These are phyloP conservation scores for Arabis hirsuta DNA, from an alignment of 345 rosid genomes.

Conservation along the genomic window DNA sequence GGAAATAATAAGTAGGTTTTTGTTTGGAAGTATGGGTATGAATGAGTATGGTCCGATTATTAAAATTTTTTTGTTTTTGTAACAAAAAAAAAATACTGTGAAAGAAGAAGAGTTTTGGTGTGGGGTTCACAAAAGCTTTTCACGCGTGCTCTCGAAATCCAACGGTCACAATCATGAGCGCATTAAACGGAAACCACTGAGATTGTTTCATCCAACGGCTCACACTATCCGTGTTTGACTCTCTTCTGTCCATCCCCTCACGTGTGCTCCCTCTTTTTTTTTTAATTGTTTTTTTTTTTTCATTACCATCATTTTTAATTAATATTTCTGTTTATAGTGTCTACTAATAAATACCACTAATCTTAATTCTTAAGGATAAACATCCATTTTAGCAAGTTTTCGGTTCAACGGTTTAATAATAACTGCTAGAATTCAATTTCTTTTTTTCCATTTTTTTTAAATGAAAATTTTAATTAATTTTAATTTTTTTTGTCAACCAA, in stretches of 20 bases:
- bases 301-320: constrained; percentile 25
- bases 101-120: constrained; percentile 19
- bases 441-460: no score
- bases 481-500: no score
- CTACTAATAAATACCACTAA: no score
- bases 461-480: no score
- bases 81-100: neutral
- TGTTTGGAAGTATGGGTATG: constrained; percentile 33
- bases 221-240: constrained; percentile 52
- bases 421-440: no score
- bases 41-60: constrained; percentile 23
- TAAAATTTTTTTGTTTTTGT: neutral
- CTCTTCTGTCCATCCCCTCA: constrained; percentile 46
- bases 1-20: constrained; percentile 23
- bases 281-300: neutral
- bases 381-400: no score
- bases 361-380: no score
- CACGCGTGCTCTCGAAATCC: constrained; percentile 45
- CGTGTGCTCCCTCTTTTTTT: constrained; percentile 41
- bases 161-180: constrained; percentile 46
- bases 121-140: constrained; percentile 34
- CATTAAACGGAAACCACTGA: constrained; percentile 42
- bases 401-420: no score
- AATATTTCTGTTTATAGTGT: no score
- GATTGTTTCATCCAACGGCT: constrained; percentile 44